Base-by-base conservation (phyloP, 1,139 yeast genomes). In the Sugiyamaella xylanicola region DNA sequence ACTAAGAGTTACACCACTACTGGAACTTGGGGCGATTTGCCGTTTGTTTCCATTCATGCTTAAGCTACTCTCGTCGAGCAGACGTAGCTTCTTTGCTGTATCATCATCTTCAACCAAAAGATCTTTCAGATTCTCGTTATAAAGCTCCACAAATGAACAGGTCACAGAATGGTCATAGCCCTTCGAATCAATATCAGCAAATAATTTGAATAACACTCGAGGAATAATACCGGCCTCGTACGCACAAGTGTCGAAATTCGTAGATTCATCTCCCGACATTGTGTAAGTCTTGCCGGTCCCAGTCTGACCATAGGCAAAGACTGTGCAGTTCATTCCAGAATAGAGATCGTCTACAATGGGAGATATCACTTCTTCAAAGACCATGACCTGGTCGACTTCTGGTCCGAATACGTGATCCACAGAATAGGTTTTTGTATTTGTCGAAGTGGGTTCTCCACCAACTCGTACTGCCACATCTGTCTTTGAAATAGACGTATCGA, bases 261-360 rank as follows among this genome's bases (percentile, higher is more conserved):
- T 54, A 2, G 61, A 63, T 21, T 77, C 74, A 61, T 83, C 84
- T 22, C 96, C 96, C 64, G 90, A 82, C 96, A 90, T 89, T 2
- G 96, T 89, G 65, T 85, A 74, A 0, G 97, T 88, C 65, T 88
- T 88, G 1, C 96, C 96, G 0, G 95, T 86, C 8, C 96, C 96
- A 0, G 96, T 89, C 71, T 89, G 96, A 8, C 96, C 96, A 68
- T 89, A 89, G 0, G 96, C 95, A 64, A 89, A 79, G 3, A 90
- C 79, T 0, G 96, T 87, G 56, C 91, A 90, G 55, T 66, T 68
- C 64, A 66, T 62, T 8, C 90, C 90, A 43, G 74, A 71, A 51
- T 84, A 62, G 68, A 84, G 80, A 61, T 86, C 91, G 22, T 75
- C 72, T 41, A 86, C 77, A 55, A 82, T 76, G 36, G 87, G 86